Percentiles rank a stretch among this genome's conserved stretches.
phyloP scores from a whole-genome alignment of 2,329 filamentous ascomycete species.

The Xylariaceae sp. region DNA sequence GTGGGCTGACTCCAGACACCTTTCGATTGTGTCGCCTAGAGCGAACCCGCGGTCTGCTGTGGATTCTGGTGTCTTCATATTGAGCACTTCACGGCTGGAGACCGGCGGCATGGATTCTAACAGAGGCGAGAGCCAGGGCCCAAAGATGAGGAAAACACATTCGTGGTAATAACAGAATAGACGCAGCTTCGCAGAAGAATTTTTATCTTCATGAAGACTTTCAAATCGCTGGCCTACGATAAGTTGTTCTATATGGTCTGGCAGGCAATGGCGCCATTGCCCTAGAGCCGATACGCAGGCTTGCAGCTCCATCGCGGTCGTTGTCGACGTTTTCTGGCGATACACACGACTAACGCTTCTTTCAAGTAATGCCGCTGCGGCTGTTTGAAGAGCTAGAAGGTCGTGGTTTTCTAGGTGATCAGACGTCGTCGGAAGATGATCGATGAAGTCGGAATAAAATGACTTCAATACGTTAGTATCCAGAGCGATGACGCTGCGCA shows the following conservation, averaged over 20 bases:
- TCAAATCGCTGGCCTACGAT: constrained; percentile 1
- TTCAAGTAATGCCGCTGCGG: neutral
- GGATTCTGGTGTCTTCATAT: neutral
- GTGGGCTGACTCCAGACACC: constrained; percentile 9
- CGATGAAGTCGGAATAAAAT: constrained; percentile 2
- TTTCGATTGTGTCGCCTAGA: neutral
- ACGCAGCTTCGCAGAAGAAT: constrained; percentile 5
- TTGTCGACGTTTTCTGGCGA: neutral
- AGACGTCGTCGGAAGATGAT: neutral
- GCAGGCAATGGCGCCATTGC: neutral
- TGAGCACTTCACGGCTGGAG: neutral
- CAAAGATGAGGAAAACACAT: constrained; percentile 10
- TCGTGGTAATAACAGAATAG: constrained; percentile 15
- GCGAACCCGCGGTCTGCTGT: neutral
- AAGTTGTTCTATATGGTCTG: constrained; percentile 10
- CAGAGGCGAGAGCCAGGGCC: constrained; percentile 9
- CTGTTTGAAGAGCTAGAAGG: neutral
- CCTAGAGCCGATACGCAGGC: neutral
- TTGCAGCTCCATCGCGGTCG: neutral
- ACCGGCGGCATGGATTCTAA: neutral
- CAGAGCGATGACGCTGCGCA: too few species aligned
- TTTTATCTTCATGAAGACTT: neutral
- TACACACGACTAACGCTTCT: neutral
- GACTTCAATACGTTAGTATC: neutral
- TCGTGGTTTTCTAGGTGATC: neutral